Evolutionary conservation across 192 early-diverging fungal genomes (phyloP).

Genomic region (Geranomyces variabilis): DNA sequence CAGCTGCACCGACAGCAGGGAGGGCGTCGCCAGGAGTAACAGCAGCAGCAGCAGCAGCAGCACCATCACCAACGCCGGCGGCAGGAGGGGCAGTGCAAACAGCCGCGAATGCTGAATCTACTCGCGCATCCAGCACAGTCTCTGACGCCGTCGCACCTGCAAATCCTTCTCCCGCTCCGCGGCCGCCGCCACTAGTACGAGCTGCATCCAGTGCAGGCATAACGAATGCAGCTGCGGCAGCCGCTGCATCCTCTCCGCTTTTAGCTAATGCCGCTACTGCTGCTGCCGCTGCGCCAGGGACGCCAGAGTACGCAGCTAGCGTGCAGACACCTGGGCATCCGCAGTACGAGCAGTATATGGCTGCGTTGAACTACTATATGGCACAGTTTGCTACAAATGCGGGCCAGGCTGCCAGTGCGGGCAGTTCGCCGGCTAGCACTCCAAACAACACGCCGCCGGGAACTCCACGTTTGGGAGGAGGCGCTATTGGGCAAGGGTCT

Average conservation of each 20-base stretch:
- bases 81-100: neutral
- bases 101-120: neutral
- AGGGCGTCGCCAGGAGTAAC: neutral
- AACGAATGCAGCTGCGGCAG: too few relatives aligned
- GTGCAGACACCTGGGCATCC: conserved; percentile 30
- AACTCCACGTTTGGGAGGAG: neutral
- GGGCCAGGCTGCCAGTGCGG: neutral
- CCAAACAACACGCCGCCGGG: conserved; percentile 18
- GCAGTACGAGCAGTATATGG: conserved; percentile 29
- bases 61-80: neutral
- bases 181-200: too few relatives aligned
- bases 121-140: neutral
- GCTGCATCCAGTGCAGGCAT: too few relatives aligned
- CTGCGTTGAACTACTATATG: conserved; percentile 31
- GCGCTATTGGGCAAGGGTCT: neutral
- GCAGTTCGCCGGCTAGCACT: conserved; percentile 12
- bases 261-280: neutral
- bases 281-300: neutral
- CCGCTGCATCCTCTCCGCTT: neutral
- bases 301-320: neutral
- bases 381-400: conserved; percentile 2
- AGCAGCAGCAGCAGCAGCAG: neutral
- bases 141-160: too few relatives aligned
- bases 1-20: neutral
- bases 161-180: too few relatives aligned